These are phyloP conservation scores for Tilletia indica DNA, from an alignment of 1,284 basidiomycete species.

Conservation along the genomic window DNA sequence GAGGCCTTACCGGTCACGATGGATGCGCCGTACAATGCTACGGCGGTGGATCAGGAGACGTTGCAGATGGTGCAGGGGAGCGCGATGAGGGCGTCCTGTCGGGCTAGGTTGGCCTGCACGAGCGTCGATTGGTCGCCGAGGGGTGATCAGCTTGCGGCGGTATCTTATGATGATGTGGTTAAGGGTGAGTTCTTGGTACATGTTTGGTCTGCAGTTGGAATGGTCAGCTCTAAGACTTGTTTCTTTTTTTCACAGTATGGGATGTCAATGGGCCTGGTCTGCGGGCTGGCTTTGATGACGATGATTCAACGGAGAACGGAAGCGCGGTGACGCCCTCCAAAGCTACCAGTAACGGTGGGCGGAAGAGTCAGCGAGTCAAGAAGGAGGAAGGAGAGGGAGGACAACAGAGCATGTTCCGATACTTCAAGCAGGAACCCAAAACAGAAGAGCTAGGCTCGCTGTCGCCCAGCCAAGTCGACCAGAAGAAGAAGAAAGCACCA, in stretches of 20 bases:
- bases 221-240: not conserved
- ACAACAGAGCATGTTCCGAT: constrained; percentile 7
- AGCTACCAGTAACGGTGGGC: not conserved
- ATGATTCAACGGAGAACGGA: not conserved
- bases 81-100: constrained; percentile 34
- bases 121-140: constrained; percentile 48
- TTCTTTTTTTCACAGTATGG: constrained; percentile 15
- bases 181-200: constrained; percentile 30
- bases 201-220: not conserved
- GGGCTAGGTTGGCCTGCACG: constrained; percentile 46
- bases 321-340: not conserved
- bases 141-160: constrained; percentile 43
- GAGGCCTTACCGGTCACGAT: constrained; percentile 28
- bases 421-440: not conserved
- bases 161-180: constrained; percentile 51
- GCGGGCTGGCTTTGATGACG: not conserved
- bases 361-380: constrained; percentile 21
- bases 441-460: not conserved
- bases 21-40: constrained; percentile 36
- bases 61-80: constrained; percentile 30
- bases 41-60: constrained; percentile 36
- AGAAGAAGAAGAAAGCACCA: not conserved
- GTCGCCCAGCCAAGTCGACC: not conserved
- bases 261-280: constrained; percentile 3
- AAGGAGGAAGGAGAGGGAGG: constrained; percentile 23